Conservation (phyloP, 371 early-diverging fungal genomes). For the Mortierella polycephala region DNA sequence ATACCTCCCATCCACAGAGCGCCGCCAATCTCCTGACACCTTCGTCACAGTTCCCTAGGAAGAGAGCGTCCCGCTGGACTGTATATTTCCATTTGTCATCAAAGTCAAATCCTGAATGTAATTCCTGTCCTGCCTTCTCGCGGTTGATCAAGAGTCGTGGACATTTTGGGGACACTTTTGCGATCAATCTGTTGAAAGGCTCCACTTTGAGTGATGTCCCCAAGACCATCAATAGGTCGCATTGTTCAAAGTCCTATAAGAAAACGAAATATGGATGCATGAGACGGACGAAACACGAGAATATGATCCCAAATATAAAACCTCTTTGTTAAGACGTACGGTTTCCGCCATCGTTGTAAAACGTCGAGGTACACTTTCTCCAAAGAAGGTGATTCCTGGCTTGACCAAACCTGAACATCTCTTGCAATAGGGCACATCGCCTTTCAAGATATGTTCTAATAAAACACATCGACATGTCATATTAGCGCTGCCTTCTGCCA, state of each 20-base stretch:
- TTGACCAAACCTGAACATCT: slow-evolving; percentile 86
- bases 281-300: neutral
- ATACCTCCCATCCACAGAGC: slow-evolving; percentile 71
- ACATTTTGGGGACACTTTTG: slow-evolving; percentile 66
- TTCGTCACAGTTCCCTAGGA: slow-evolving; percentile 84
- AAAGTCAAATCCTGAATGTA: slow-evolving; percentile 84
- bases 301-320: neutral
- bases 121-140: slow-evolving; percentile 76
- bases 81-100: slow-evolving; percentile 65
- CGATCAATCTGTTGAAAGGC: slow-evolving; percentile 88
- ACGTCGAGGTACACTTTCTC: slow-evolving; percentile 85
- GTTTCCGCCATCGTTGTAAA: slow-evolving; percentile 59
- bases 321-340: slow-evolving; percentile 60
- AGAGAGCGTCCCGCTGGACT: slow-evolving; percentile 78
- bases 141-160: slow-evolving; percentile 92
- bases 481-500: neutral
- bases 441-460: slow-evolving; percentile 58
- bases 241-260: slow-evolving; percentile 70
- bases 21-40: slow-evolving; percentile 70
- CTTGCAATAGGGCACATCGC: slow-evolving; percentile 76
- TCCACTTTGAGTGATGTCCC: slow-evolving; percentile 90
- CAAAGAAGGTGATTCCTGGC: slow-evolving; percentile 96
- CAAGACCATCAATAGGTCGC: slow-evolving; percentile 91
- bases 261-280: neutral
- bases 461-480: neutral